Conservation (phyloP, 2,329 filamentous ascomycete genomes). For the Calonectria henricotiae region DNA sequence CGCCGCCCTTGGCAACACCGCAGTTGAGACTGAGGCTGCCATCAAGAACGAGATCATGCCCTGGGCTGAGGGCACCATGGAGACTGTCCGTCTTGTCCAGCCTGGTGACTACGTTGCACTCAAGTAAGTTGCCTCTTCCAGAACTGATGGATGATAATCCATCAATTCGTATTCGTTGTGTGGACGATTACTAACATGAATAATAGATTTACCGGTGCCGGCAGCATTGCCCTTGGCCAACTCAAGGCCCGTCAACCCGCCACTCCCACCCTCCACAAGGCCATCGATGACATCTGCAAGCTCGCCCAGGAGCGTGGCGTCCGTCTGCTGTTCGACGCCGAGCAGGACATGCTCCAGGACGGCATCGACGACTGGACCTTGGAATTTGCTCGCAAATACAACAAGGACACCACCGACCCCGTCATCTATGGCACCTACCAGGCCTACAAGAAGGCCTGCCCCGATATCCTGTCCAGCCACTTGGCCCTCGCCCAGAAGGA, state of each 20-base stretch:
- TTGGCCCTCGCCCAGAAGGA: constrained; percentile 72
- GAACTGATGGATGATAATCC: background rate
- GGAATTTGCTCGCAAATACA: constrained; percentile 83
- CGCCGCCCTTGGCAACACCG: constrained; percentile 63
- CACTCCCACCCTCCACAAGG: constrained; percentile 75
- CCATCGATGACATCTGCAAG: constrained; percentile 83
- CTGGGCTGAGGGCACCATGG: constrained; percentile 83
- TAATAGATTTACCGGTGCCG: constrained; percentile 85
- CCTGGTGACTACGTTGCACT: constrained; percentile 77
- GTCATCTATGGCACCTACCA: constrained; percentile 88
- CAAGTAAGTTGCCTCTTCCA: constrained; percentile 63
- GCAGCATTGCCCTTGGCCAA: constrained; percentile 78
- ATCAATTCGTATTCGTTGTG: background rate
- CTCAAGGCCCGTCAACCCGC: constrained; percentile 77
- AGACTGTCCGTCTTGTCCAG: constrained; percentile 80
- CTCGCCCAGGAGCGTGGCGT: constrained; percentile 80
- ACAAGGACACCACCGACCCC: constrained; percentile 74
- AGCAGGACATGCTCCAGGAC: constrained; percentile 84
- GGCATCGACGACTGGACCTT: constrained; percentile 89
- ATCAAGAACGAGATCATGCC: constrained; percentile 75
- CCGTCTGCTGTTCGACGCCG: constrained; percentile 86
- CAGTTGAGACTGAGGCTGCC: constrained; percentile 65
- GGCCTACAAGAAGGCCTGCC: constrained; percentile 79
- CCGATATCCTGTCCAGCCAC: constrained; percentile 72
- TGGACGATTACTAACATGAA: background rate